Conservation (phyloP, 805 yeast species). For the Barnettozyma salicaria region DNA sequence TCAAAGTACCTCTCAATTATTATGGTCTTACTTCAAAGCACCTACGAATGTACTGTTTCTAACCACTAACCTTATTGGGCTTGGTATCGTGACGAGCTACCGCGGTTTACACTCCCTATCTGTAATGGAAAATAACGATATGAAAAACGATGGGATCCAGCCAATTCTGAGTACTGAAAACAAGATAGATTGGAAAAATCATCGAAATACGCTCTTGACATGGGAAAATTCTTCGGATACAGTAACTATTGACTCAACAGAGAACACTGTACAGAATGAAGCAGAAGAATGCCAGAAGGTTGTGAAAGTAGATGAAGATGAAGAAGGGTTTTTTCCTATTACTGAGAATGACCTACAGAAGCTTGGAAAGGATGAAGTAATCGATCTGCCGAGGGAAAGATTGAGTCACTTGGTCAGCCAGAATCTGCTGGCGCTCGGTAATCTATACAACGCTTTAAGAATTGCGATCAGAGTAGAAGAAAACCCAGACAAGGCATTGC, state of each 20-base stretch:
- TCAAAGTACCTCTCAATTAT: slow-evolving; percentile 9
- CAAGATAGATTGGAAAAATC: not conserved
- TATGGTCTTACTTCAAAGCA: slow-evolving; percentile 35
- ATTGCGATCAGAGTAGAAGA: not conserved
- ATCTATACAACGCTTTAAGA: slow-evolving; percentile 2
- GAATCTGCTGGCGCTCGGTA: not conserved
- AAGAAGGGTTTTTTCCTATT: slow-evolving; percentile 4
- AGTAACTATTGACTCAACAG: too few species aligned
- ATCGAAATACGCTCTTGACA: not conserved
- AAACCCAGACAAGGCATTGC: not conserved
- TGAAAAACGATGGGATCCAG: not conserved
- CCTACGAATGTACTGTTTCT: slow-evolving; percentile 35
- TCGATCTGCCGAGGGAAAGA: slow-evolving; percentile 6
- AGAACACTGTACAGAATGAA: not conserved
- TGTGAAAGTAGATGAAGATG: not conserved
- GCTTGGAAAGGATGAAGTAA: slow-evolving; percentile 1
- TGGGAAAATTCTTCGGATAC: not conserved
- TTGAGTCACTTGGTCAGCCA: slow-evolving; percentile 4
- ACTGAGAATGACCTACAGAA: slow-evolving; percentile 9
- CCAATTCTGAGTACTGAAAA: not conserved
- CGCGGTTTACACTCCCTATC: slow-evolving; percentile 25
- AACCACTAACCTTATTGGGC: slow-evolving; percentile 30
- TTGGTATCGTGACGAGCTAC: slow-evolving; percentile 30
- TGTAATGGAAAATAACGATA: not conserved
- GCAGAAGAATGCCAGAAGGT: too few species aligned